Evolutionary conservation across 805 yeast species (phyloP).

Genomic region (Tetrapisispora namnaoensis): DNA sequence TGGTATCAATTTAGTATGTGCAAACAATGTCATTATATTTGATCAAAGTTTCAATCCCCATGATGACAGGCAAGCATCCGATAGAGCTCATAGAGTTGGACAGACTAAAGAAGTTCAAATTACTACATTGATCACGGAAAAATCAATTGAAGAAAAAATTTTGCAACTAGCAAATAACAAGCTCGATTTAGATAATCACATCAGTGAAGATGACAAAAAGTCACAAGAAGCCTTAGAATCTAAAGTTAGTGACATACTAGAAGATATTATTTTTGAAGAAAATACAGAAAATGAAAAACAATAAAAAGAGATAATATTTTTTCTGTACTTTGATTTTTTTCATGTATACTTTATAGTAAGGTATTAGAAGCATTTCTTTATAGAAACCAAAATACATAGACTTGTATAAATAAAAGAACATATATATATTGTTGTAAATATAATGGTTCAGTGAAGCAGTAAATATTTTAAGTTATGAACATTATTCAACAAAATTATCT

Average conservation of each 20-base stretch:
- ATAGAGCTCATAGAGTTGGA: conserved; percentile 96
- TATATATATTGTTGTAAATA: no score
- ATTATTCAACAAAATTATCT: no score
- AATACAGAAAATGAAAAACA: neutral
- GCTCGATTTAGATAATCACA: conserved; percentile 60
- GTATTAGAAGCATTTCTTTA: neutral
- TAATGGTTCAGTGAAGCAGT: no score
- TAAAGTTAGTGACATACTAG: conserved; percentile 41
- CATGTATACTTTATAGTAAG: neutral
- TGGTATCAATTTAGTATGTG: conserved; percentile 93
- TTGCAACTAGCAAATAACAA: conserved; percentile 80
- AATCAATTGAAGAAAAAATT: conserved; percentile 85
- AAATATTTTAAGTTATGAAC: no score
- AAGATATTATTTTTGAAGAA: conserved; percentile 25
- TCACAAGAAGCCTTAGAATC: conserved; percentile 38
- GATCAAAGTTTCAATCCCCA: conserved; percentile 97
- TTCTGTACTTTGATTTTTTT: no score
- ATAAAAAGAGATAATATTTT: no score
- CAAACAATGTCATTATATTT: conserved; percentile 81
- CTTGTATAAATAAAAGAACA: neutral
- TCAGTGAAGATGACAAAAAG: conserved; percentile 37
- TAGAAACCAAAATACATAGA: neutral
- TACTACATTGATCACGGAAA: conserved; percentile 56
- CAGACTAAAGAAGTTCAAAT: conserved; percentile 80
- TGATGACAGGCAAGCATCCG: conserved; percentile 98